Percentiles rank a stretch among this genome's conserved stretches.
Conservation (phyloP, 129 eudicot species). For the carrot (Daucus carota) region DH1_v3.0 NC_030382.2:14874501-14875000, state of each 20-base stretch:
- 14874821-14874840: not conserved
- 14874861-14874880: slow-evolving; percentile 58
- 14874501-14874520: slow-evolving; percentile 25
- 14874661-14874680: slow-evolving; percentile 50
- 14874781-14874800: not conserved
- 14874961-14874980: not conserved
- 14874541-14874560: slow-evolving; percentile 34
- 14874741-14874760: slow-evolving; percentile 1
- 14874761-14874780: not conserved
- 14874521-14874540: slow-evolving; percentile 26
- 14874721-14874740: slow-evolving; percentile 74
- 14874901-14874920: slow-evolving; percentile 69
- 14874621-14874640: slow-evolving; percentile 57
- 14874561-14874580: slow-evolving; percentile 30
- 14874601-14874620: slow-evolving; percentile 47
- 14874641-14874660: slow-evolving; percentile 45
- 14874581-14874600: slow-evolving; percentile 36
- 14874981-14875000: slow-evolving; percentile 40
- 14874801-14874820: not conserved
- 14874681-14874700: slow-evolving; percentile 53
- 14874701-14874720: slow-evolving; percentile 44
- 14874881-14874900: slow-evolving; percentile 73
- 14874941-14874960: not conserved
- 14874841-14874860: slow-evolving; percentile 83
- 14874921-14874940: slow-evolving; percentile 44